These are phyloP conservation scores for Hypoxylon crocopeplum DNA, from an alignment of 495 filamentous ascomycete genomes.

Conservation along the genomic window DNA sequence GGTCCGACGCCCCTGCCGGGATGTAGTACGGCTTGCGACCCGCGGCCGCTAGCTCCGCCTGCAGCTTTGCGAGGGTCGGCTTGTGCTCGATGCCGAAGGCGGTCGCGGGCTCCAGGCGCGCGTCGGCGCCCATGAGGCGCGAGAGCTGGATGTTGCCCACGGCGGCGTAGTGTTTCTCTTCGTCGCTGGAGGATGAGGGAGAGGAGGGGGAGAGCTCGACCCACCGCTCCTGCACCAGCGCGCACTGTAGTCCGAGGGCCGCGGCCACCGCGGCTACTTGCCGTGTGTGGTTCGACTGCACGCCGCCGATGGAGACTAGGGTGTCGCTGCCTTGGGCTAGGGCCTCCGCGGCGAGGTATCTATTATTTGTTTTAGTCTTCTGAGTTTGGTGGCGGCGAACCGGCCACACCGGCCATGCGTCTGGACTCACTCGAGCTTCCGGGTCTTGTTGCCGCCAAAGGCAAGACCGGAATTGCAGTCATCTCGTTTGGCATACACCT, in stretches of 20 bases:
- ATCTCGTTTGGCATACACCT: slow-evolving; percentile 68
- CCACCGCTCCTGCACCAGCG: slow-evolving; percentile 69
- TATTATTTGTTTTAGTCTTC: slow-evolving; percentile 5
- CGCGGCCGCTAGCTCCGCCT: slow-evolving; percentile 48
- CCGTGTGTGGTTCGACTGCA: slow-evolving; percentile 72
- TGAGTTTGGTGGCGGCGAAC: too few species aligned
- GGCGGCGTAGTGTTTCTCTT: slow-evolving; percentile 53
- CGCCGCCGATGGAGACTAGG: slow-evolving; percentile 67
- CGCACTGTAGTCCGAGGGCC: slow-evolving; percentile 57
- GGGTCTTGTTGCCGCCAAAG: slow-evolving; percentile 70
- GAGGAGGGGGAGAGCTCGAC: slow-evolving; percentile 48
- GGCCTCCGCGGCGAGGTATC: slow-evolving; percentile 64
- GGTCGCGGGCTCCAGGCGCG: slow-evolving; percentile 54
- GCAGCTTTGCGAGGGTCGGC: slow-evolving; percentile 53
- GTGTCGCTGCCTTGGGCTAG: slow-evolving; percentile 59
- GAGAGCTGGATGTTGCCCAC: slow-evolving; percentile 71
- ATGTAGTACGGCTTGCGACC: slow-evolving; percentile 69
- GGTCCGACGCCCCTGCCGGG: slow-evolving; percentile 68
- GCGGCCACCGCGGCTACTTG: slow-evolving; percentile 66
- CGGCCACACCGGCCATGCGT: too few species aligned
- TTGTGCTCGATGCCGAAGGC: slow-evolving; percentile 68
- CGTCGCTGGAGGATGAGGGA: not conserved
- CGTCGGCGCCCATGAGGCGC: slow-evolving; percentile 65
- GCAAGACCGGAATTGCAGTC: slow-evolving; percentile 68
- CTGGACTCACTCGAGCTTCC: slow-evolving; percentile 67